Percentiles rank a stretch among this genome's conserved stretches.
Evolutionary conservation across 2,329 filamentous ascomycete genomes (phyloP).

Genomic region (Apiospora arundinis): DNA sequence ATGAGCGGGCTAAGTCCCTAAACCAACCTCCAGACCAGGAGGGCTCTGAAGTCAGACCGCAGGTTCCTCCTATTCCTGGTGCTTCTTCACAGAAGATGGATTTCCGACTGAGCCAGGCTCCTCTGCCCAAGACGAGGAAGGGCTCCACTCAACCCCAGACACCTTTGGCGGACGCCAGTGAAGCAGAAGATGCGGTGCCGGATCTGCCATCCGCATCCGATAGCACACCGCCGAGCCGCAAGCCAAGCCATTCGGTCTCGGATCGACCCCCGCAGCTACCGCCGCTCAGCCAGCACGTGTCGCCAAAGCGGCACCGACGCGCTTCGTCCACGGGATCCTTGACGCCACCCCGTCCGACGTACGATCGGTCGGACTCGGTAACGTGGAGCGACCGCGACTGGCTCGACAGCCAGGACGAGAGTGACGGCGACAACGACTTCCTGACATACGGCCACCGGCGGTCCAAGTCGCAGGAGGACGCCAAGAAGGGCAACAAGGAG

Average conservation of each 20-base stretch:
- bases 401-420: constrained; percentile 58
- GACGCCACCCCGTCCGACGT: constrained; percentile 35
- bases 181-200: constrained; percentile 53
- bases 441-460: not conserved
- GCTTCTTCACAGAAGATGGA: not conserved
- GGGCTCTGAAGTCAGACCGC: constrained; percentile 66
- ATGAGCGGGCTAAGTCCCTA: constrained; percentile 71
- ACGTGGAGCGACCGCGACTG: constrained; percentile 73
- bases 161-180: constrained; percentile 36
- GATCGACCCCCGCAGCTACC: constrained; percentile 14
- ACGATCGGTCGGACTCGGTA: constrained; percentile 56
- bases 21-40: constrained; percentile 62
- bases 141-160: constrained; percentile 23
- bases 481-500: constrained; percentile 28
- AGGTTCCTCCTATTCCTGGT: not conserved
- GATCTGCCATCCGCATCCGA: constrained; percentile 46
- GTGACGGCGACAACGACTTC: constrained; percentile 44
- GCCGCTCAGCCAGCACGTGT: not conserved
- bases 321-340: constrained; percentile 24
- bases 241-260: constrained; percentile 21
- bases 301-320: not conserved
- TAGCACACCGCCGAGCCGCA: constrained; percentile 28
- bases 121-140: constrained; percentile 4
- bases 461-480: constrained; percentile 21
- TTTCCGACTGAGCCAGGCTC: constrained; percentile 8